Base-by-base conservation (phyloP, 1,284 basidiomycete species). In the Hypsizygus ulmarius region DNA sequence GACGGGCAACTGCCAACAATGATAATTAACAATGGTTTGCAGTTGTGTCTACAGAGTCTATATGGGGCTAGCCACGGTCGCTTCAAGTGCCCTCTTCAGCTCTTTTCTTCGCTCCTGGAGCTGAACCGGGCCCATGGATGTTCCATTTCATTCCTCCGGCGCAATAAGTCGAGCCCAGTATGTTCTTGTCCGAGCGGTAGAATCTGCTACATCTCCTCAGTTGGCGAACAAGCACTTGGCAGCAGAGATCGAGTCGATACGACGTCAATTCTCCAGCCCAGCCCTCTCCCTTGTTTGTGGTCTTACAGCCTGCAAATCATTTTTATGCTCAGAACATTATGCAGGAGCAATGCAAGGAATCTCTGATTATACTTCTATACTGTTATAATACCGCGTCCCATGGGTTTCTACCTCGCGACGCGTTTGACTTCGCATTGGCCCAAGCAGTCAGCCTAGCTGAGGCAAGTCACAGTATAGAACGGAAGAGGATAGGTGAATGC, bases 81-180 rank as follows among this genome's bases (percentile, higher is more conserved):
- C 21, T 25, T n/a, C 10, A 39, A 8, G 18, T 28, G 29, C 15
- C 41, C 41, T 38, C 15, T 29, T 25, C 39, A 30, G 39, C 33
- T 35, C 42, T 34, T n/a, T 25, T 39, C 28, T 39, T 21, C n/a
- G 14, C 28, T 39, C 10, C 25, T 6, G 18, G 15, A 7, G 21
- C 47, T 12, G 11, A 27, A 28, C 29, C 37, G 12, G 40, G 28
- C 35, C 45, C 45, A 88, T 89, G 86, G 77, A 88, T 36, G 77
- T 87, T 10, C 82, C 87, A 5, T 90, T 86, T 64, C 68, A 75
- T 42, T 82, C 83, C 10, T 91, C 88, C 29, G 84, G 86, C 33
- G 87, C 88, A 16, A 71, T 84, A 52, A 87, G 76, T 66, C 75
- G 85, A 58, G 73, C 76, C 11, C 85, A 90, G 53, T 91, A 89